These are phyloP conservation scores for Candida tetrigidarum DNA, from an alignment of 1,139 yeast genomes.

Conservation along the genomic window DNA sequence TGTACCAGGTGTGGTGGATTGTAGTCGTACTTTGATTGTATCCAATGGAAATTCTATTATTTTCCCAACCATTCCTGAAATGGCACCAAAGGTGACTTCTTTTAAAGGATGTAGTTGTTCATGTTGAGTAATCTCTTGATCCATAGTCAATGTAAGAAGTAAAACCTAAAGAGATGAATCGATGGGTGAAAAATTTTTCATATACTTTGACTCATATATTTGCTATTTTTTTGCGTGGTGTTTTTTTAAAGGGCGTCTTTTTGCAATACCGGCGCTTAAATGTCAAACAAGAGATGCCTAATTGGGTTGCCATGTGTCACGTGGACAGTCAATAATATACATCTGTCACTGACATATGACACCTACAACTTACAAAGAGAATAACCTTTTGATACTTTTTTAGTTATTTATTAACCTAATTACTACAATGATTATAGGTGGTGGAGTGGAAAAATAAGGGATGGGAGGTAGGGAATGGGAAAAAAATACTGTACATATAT, in stretches of 20 bases:
- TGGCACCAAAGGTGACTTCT: slow-evolving; percentile 51
- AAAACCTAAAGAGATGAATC: not conserved
- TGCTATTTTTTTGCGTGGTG: not conserved
- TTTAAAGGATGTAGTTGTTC: slow-evolving; percentile 29
- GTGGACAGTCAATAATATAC: not conserved
- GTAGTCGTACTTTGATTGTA: slow-evolving; percentile 87
- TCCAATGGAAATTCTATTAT: slow-evolving; percentile 91
- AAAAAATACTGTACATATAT: slow-evolving; percentile 4
- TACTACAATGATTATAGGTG: slow-evolving; percentile 3
- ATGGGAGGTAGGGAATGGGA: not conserved
- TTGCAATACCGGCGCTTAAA: not conserved
- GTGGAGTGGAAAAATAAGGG: not conserved
- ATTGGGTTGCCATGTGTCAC: not conserved
- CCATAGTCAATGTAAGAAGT: not conserved
- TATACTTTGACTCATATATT: too few species aligned
- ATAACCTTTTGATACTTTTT: too few species aligned
- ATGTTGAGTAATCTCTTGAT: slow-evolving; percentile 3
- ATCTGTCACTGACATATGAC: too few species aligned
- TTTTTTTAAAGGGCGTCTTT: too few species aligned
- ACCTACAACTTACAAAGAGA: too few species aligned
- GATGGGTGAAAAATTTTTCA: not conserved
- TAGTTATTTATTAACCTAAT: not conserved
- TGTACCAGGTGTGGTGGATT: slow-evolving; percentile 41
- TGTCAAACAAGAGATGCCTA: not conserved
- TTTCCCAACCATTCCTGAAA: slow-evolving; percentile 84